Percentiles rank a stretch among this genome's conserved stretches.
Conservation (phyloP, 148 eudicot species). For the Rhododendron vialii region DNA sequence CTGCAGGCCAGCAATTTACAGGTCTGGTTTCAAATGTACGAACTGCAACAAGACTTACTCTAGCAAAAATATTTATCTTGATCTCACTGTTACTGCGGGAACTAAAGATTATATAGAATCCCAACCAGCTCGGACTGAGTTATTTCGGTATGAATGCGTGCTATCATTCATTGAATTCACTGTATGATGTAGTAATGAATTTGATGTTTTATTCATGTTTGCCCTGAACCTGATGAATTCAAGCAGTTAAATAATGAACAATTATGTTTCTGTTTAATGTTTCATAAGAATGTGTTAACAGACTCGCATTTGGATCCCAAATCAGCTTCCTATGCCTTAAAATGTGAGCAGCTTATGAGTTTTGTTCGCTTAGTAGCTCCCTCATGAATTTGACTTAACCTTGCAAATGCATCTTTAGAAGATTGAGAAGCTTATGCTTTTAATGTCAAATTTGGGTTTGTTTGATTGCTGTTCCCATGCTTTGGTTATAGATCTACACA, state of each 20-base stretch:
- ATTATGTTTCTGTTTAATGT: neutral
- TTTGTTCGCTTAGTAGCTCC: neutral
- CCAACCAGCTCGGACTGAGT: conserved; percentile 70
- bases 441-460: neutral
- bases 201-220: neutral
- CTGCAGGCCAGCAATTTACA: conserved; percentile 84
- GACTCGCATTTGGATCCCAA: neutral
- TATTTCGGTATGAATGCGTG: conserved; percentile 57
- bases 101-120: conserved; percentile 62
- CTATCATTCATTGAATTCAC: neutral
- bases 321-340: neutral
- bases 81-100: conserved; percentile 90
- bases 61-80: conserved; percentile 84
- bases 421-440: neutral
- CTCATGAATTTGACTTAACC: neutral
- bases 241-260: neutral
- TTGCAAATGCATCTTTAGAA: neutral
- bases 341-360: neutral
- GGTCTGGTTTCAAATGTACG: conserved; percentile 84
- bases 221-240: neutral
- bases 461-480: neutral
- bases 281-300: neutral
- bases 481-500: neutral
- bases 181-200: neutral
- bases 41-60: conserved; percentile 83